Evolutionary conservation across 257 asterid genomes (phyloP).

Genomic region (Hygrophila difformis): DNA sequence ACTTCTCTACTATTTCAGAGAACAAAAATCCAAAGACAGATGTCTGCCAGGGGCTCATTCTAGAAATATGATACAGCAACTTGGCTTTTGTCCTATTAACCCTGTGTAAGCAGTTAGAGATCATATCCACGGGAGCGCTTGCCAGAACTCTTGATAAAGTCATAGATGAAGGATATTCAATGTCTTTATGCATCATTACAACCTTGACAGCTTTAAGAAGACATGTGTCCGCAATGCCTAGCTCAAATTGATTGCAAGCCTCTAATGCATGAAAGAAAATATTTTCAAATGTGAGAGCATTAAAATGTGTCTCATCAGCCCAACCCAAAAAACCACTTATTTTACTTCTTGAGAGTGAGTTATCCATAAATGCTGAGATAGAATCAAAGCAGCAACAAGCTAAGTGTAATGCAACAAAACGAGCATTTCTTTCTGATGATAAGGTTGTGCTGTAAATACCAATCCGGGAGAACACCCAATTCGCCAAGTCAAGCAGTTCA

Average conservation of each 20-base stretch:
- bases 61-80: constrained; percentile 45
- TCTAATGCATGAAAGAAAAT: constrained; percentile 37
- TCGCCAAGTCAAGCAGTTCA: constrained; percentile 52
- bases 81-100: constrained; percentile 48
- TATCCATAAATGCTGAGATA: constrained; percentile 33
- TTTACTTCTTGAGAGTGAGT: constrained; percentile 22
- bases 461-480: constrained; percentile 57
- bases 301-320: constrained; percentile 25
- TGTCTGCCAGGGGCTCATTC: constrained; percentile 55
- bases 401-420: constrained; percentile 49
- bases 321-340: constrained; percentile 20
- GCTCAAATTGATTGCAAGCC: constrained; percentile 36
- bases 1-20: constrained; percentile 33
- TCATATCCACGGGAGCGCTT: constrained; percentile 35
- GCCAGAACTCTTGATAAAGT: constrained; percentile 50
- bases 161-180: constrained; percentile 38
- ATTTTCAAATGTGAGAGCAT: constrained; percentile 41
- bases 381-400: constrained; percentile 53
- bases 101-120: constrained; percentile 52
- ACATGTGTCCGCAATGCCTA: constrained; percentile 57
- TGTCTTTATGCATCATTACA: constrained; percentile 30
- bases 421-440: constrained; percentile 32
- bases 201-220: constrained; percentile 66
- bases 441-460: constrained; percentile 25
- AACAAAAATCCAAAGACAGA: constrained; percentile 53